Base-by-base conservation (phyloP, 352 stramenopile genomes). In the Chrysophaeum taylorii region DNA sequence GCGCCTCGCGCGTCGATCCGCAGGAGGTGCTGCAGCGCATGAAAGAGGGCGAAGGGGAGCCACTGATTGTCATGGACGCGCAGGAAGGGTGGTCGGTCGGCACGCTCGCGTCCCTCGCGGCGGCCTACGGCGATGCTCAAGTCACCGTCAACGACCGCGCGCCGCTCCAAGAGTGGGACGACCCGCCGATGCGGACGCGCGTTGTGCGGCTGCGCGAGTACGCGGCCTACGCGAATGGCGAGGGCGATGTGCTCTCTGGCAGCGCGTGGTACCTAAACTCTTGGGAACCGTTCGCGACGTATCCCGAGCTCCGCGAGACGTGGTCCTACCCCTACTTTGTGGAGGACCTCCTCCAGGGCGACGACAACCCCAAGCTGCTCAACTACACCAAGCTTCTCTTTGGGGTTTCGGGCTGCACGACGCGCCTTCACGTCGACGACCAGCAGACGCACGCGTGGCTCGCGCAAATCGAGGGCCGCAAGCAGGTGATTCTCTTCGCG, bases 111-210 rank as follows among this genome's bases (percentile, higher is more conserved):
- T 54, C 7, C 18, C 5, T 54, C 45, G 45, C 45, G 45, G 4
- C 5, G 12, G 7, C n/a, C 45, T 54, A 54, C 45, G 45, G 45
- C 45, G 45, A 7, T 25, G 45, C n/a, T 16, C 18, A 29, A 4
- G 7, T 54, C 45, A 23, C 23, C 45, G 21, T 54, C 45, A 54
- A 54, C 45, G 45, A 54, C 45, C 45, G 45, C 18, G 45, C 45
- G 45, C 45, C 45, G 45, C 23, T 54, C 45, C 45, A 54, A 25
- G 45, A 54, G 12, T 54, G 45, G 45, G 45, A 54, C 45, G 45
- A 54, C 45, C 45, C 45, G 45, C 45, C 45, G 18, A 27, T 54
- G 45, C 45, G 45, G 18, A 54, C 45, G 45, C 12, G 45, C 12
- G 5, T 14, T 25, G 45, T 54, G 12, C n/a, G 45, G 18, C 5